Percentiles rank a stretch among this genome's conserved stretches.
phyloP scores from a whole-genome alignment of 768 basidiomycete species.

The Podaxis pistillaris region DNA sequence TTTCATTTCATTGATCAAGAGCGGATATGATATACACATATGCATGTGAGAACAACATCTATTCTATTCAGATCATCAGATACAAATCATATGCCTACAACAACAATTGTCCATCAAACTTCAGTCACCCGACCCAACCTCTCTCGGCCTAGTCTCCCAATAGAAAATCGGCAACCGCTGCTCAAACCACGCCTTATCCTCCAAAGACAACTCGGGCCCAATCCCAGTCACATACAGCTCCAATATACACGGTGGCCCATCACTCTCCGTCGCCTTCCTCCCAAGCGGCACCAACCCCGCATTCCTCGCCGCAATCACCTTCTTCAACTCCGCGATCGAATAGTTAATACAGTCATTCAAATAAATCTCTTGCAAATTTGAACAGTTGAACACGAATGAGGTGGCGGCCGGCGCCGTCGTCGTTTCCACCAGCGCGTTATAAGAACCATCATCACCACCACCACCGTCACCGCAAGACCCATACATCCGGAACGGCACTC shows the following conservation, averaged over 20 bases:
- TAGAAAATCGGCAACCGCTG: slow-evolving; percentile 15
- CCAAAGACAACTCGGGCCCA: slow-evolving; percentile 12
- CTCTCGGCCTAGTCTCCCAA: slow-evolving; percentile 8
- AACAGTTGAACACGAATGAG: slow-evolving; percentile 3
- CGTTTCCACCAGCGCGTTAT: background rate
- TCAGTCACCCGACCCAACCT: background rate
- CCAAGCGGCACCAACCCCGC: slow-evolving; percentile 10
- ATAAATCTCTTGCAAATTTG: slow-evolving; percentile 19
- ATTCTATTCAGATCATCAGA: background rate
- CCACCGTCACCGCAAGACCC: background rate
- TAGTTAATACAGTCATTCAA: slow-evolving; percentile 20
- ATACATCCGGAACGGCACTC: slow-evolving; percentile 8
- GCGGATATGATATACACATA: background rate
- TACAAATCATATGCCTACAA: background rate
- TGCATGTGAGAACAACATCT: background rate
- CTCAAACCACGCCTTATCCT: slow-evolving; percentile 17
- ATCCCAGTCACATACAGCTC: slow-evolving; percentile 18
- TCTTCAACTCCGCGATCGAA: slow-evolving; percentile 15
- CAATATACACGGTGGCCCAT: slow-evolving; percentile 12
- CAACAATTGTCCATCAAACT: background rate
- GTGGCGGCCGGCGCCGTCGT: background rate
- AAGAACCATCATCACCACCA: background rate
- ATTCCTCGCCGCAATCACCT: slow-evolving; percentile 18
- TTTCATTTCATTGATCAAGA: background rate
- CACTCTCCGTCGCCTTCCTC: slow-evolving; percentile 10